Conservation (phyloP, 768 basidiomycete genomes). For the Wakefieldia striispora region DNA sequence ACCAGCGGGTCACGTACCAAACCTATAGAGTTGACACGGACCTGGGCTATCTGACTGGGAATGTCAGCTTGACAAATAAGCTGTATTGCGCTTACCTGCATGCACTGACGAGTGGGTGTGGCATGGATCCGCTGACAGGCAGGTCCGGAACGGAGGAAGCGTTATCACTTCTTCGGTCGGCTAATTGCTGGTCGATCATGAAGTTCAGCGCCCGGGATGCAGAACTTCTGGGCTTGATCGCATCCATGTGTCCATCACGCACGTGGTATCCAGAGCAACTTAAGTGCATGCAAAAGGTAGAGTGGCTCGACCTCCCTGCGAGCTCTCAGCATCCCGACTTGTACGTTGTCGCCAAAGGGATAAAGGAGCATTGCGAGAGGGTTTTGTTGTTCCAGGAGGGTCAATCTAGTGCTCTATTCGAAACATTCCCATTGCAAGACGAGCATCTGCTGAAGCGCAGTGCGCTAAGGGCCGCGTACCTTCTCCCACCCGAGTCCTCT, state of each 20-base stretch:
- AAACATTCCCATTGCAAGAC: constrained; percentile 14
- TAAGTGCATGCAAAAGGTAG: constrained; percentile 12
- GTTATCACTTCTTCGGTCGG: constrained; percentile 36
- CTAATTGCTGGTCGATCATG: constrained; percentile 40
- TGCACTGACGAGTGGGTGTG: constrained; percentile 39
- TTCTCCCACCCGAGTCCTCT: constrained; percentile 11
- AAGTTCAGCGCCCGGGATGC: constrained; percentile 27
- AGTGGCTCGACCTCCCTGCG: constrained; percentile 8
- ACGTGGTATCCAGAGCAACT: constrained; percentile 39
- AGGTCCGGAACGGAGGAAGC: constrained; percentile 45
- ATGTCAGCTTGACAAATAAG: constrained; percentile 23
- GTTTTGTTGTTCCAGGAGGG: constrained; percentile 4
- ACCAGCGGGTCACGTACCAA: constrained; percentile 14
- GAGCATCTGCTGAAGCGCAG: constrained; percentile 17
- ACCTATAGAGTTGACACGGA: constrained; percentile 30
- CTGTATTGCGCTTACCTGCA: constrained; percentile 44
- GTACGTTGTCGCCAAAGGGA: constrained; percentile 11
- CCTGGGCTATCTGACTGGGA: constrained; percentile 27
- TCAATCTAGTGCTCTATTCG: background rate
- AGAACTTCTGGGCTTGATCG: constrained; percentile 32
- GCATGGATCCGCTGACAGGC: constrained; percentile 42
- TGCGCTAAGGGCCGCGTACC: constrained; percentile 8
- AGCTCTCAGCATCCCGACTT: constrained; percentile 1
- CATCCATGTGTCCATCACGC: constrained; percentile 31
- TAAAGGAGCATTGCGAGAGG: constrained; percentile 20